Evolutionary conservation across 2,329 filamentous ascomycete genomes (phyloP), one percentile per base, ranked within the genome.

Genomic region (Drechslerella coelobrocha): DNA sequence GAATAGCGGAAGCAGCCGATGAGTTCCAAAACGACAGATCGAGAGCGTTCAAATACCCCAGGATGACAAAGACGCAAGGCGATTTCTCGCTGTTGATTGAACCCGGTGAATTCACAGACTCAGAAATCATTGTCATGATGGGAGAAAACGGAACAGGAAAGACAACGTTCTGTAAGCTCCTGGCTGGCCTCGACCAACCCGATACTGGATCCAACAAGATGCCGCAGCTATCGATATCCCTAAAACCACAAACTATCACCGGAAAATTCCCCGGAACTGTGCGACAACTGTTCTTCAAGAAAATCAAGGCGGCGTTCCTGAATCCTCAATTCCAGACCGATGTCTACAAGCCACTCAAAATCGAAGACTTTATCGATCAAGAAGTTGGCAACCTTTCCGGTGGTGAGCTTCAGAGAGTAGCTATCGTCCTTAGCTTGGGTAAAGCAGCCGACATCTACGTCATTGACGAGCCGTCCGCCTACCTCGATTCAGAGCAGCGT

Each of bases 161-260:
- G 85, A 99, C 94, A 1, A 99, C 94, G 3, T 99, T 99, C 85
- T 97, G 93, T 84, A 91, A 89, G 78, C 89, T 99, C 82, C 84
- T 99, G 75, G 94, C 94, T 65, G 95, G 95, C 78, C 91, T 90
- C 39, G 85, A 96, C 76, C 93, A 97, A 82, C 94, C 95, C 7
- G 95, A 99, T 76, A 51, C 72, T 27, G 87, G 85, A 76, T 87
- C 84, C 74, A 83, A 86, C 76, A 86, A 86, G 76, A 85, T 99
- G 14, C 94, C 94, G 14, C 87, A 90, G 75, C 96, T 99, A 92
- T 92, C 90, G 82, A 96, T 99, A 79, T 92, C 89, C 83, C 95
- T 97, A 92, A 99, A 99, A 85, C 95, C 95, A 19, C 94, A 99
- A 83, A 99, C 95, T 77, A 99, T 99, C 78, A 99, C 92, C 1